Percentiles rank a stretch among this genome's conserved stretches.
Evolutionary conservation across 352 stramenopile genomes (phyloP).

Genomic region (Synura sp.): DNA sequence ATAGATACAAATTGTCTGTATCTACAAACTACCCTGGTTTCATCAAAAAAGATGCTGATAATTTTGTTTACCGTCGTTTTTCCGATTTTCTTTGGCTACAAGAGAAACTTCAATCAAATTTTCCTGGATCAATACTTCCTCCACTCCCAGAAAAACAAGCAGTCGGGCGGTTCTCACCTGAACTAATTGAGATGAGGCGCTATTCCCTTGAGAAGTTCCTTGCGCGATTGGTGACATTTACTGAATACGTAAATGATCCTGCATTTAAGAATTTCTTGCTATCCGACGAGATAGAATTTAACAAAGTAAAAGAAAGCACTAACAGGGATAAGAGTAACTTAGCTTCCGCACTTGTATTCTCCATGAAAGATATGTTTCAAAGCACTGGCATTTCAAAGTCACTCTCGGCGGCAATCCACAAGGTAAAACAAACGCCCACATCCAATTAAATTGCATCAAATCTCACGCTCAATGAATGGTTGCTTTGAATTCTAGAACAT

Average conservation of each 20-base stretch:
- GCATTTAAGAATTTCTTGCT: slow-evolving; percentile 52
- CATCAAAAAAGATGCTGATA: too few relatives aligned
- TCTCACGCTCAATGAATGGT: too few relatives aligned
- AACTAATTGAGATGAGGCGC: slow-evolving; percentile 9
- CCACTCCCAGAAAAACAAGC: slow-evolving; percentile 32
- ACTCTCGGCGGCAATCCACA: too few relatives aligned
- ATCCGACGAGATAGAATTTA: slow-evolving; percentile 25
- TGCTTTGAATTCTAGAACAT: too few relatives aligned
- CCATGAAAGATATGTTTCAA: too few relatives aligned
- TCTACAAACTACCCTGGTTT: too few relatives aligned
- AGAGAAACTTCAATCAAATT: slow-evolving; percentile 66
- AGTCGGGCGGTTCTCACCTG: slow-evolving; percentile 15
- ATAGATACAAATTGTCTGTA: too few relatives aligned
- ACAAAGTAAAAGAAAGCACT: slow-evolving; percentile 6
- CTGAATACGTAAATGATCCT: slow-evolving; percentile 45
- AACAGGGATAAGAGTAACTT: slow-evolving; percentile 40
- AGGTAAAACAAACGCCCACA: too few relatives aligned
- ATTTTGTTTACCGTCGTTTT: too few relatives aligned
- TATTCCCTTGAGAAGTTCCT: slow-evolving; percentile 35
- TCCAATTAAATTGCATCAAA: too few relatives aligned
- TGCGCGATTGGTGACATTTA: slow-evolving; percentile 46
- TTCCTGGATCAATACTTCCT: slow-evolving; percentile 65
- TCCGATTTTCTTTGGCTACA: slow-evolving; percentile 88
- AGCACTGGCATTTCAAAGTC: too few relatives aligned
- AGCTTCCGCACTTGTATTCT: too few relatives aligned